Base-by-base conservation (phyloP, 2,329 filamentous ascomycete species). In the Alternaria alternata region DNA sequence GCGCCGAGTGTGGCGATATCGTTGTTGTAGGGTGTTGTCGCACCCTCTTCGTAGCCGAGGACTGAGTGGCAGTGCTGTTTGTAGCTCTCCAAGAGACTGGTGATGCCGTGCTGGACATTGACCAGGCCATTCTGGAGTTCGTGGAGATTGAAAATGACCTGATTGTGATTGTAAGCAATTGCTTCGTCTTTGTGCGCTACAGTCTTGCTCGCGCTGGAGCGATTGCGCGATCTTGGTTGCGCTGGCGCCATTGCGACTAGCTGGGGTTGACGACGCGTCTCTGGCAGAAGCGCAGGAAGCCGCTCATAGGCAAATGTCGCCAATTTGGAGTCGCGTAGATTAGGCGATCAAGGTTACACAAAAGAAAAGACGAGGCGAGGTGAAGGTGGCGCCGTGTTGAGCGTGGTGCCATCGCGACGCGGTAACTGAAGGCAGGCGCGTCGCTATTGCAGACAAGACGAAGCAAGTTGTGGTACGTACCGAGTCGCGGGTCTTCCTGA, bases 21-120 rank as follows among this genome's bases (percentile, higher is more conserved):
- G 14, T 57, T 82, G 42, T 79, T 82, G 38, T 79, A 79, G 46
- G 78, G 71, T n/a, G 82, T 76, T 36, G 80, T 79, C 65, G 73
- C 75, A 55, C 72, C 76, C 30, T 75, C 73, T 54, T 77, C 74
- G 51, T 73, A 72, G 32, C 72, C 71, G 12, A 97, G 86, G 48
- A 96, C 87, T 7, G 92, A 89, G 78, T 94, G 93, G 70, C 91
- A 93, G 83, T 97, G 93, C 75, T 92, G 90, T 74, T 96, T 87
- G 81, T 96, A 97, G 70, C 94, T 92, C 72, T 88, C 86, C 66
- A 91, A 90, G 71, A 96, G 89, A 60, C 89, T 89, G 74, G 91
- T 89, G 75, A 97, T 89, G 41, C 93, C 87, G 62, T 72, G 73
- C 57, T 77, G 75, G 55, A 76, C 75, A 54, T 76, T 71, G 42